Percentiles rank a stretch among this genome's conserved stretches.
These are phyloP conservation scores for Podospora didyma DNA, from an alignment of 495 filamentous ascomycete species.

Conservation along the genomic window DNA sequence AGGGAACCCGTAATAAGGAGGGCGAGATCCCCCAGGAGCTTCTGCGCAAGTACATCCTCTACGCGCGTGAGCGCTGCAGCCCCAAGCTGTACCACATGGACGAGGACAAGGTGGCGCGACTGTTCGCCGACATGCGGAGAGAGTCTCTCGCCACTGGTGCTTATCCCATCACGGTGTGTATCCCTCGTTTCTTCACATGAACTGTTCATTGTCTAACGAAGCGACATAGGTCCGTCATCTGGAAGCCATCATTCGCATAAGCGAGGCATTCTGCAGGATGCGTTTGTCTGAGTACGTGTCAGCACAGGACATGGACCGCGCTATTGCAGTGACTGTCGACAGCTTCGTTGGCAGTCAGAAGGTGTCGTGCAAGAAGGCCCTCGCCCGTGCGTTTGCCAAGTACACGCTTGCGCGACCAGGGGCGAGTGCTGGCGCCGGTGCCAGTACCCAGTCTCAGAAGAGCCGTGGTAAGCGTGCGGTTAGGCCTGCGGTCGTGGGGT, in stretches of 20 bases:
- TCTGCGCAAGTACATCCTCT: constrained; percentile 94
- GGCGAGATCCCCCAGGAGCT: constrained; percentile 88
- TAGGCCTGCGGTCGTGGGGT: background rate
- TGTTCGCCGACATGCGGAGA: constrained; percentile 94
- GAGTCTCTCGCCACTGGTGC: constrained; percentile 90
- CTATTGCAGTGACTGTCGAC: constrained; percentile 94
- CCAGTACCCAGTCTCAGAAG: background rate
- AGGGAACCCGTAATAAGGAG: constrained; percentile 48
- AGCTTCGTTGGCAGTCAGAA: constrained; percentile 96
- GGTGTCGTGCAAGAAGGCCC: constrained; percentile 94
- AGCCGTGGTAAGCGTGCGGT: background rate
- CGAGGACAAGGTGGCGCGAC: constrained; percentile 88
- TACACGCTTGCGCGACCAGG: constrained; percentile 59
- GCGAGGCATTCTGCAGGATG: constrained; percentile 92
- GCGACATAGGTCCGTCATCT: constrained; percentile 79
- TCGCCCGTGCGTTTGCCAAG: constrained; percentile 95
- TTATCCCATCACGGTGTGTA: constrained; percentile 91
- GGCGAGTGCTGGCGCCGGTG: background rate
- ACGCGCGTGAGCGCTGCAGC: constrained; percentile 82
- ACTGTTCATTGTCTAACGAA: constrained; percentile 13
- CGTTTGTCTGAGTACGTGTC: constrained; percentile 90
- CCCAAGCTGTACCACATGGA: constrained; percentile 98
- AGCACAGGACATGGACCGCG: constrained; percentile 86
- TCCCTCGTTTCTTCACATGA: constrained; percentile 8
- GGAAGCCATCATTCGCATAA: constrained; percentile 94